Evolutionary conservation across 208 protist genomes (phyloP).

Genomic region (Strigomonas culicis): DNA sequence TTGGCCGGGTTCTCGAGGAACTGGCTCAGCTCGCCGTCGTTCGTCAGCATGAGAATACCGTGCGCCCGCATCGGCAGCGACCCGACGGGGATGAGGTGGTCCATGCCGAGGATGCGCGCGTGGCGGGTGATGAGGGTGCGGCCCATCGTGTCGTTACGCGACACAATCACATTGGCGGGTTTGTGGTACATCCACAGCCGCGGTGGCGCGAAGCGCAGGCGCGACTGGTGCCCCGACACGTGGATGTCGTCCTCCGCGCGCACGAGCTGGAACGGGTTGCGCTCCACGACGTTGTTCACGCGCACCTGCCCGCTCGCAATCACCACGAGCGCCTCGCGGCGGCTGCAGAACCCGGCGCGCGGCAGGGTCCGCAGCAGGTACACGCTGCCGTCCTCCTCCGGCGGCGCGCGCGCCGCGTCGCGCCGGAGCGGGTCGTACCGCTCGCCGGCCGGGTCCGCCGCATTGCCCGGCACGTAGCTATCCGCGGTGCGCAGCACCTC

Average conservation of each 20-base stretch:
- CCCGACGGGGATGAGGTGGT: constrained; percentile 84
- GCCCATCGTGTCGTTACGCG: constrained; percentile 67
- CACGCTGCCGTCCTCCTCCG: constrained; percentile 25
- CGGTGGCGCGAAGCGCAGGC: constrained; percentile 74
- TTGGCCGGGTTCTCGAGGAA: constrained; percentile 74
- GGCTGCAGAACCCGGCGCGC: constrained; percentile 76
- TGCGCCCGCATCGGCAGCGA: constrained; percentile 84
- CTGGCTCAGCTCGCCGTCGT: constrained; percentile 85
- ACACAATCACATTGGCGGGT: constrained; percentile 82
- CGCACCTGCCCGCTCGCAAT: constrained; percentile 80
- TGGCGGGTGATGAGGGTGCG: constrained; percentile 77
- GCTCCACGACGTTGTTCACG: constrained; percentile 82
- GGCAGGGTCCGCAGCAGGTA: constrained; percentile 73
- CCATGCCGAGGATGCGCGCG: constrained; percentile 79
- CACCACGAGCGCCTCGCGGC: constrained; percentile 63
- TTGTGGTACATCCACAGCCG: constrained; percentile 91
- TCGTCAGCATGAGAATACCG: constrained; percentile 82
- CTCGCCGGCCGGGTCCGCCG: neutral
- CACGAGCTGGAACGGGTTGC: constrained; percentile 80
- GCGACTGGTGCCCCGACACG: constrained; percentile 60
- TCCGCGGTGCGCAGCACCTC: constrained; percentile 12
- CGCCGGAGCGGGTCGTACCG: neutral
- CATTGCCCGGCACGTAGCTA: constrained; percentile 19
- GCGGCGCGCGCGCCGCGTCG: neutral
- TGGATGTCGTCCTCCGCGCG: constrained; percentile 71